Evolutionary conservation across 1,284 basidiomycete species (phyloP).

Genomic region (Ustilago curta): DNA sequence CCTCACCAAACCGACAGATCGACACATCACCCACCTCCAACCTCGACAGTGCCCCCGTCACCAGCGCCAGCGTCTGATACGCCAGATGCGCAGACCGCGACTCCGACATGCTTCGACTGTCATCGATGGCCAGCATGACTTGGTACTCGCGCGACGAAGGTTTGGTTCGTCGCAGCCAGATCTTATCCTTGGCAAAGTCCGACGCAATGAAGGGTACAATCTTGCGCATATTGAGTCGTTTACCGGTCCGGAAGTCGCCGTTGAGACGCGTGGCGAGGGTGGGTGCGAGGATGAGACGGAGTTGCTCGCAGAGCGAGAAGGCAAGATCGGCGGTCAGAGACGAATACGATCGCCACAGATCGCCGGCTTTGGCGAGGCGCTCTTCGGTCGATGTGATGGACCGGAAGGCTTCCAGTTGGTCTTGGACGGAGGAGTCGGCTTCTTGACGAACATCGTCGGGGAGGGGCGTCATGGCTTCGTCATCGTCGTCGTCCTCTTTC

Average conservation of each 20-base stretch:
- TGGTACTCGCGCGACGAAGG: constrained; percentile 96
- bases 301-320: constrained; percentile 82
- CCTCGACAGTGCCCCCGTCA: constrained; percentile 87
- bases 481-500: constrained; percentile 70
- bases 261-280: constrained; percentile 92
- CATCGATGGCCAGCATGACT: constrained; percentile 92
- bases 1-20: constrained; percentile 89
- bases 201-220: constrained; percentile 98
- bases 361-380: constrained; percentile 75
- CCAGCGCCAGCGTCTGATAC: constrained; percentile 91
- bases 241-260: constrained; percentile 97
- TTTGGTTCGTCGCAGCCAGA: constrained; percentile 94
- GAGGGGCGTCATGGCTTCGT: constrained; percentile 55
- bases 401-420: constrained; percentile 72
- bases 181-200: constrained; percentile 99
- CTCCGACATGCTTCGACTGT: constrained; percentile 96
- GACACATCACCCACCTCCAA: constrained; percentile 95
- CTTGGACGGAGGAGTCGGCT: constrained; percentile 62
- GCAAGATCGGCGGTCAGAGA: constrained; percentile 90
- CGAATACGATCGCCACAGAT: constrained; percentile 90
- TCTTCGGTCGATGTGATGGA: constrained; percentile 76
- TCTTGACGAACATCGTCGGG: constrained; percentile 56
- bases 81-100: constrained; percentile 92
- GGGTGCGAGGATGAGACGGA: constrained; percentile 94
- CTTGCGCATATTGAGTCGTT: constrained; percentile 98